phyloP scores from a whole-genome alignment of 331 rosid genomes.

The Pyrus hybrid region DNA sequence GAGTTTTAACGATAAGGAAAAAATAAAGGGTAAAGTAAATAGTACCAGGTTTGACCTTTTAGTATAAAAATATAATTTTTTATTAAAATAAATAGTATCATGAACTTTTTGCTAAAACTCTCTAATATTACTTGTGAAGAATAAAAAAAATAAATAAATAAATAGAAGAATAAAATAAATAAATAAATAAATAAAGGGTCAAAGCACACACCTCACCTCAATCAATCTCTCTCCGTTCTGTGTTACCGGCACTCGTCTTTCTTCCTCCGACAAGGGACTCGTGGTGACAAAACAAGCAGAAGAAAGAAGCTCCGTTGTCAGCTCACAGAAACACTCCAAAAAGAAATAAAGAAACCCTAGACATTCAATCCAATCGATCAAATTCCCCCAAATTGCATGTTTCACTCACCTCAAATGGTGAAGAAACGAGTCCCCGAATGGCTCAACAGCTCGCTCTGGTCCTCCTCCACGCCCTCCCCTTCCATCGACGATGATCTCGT shows the following conservation, averaged over 20 bases:
- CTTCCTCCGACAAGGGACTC: neutral
- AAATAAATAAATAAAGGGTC: no score
- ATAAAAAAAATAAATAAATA: no score
- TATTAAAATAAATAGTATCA: no score
- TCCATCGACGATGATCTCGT: slow-evolving; percentile 43
- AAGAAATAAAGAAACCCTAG: neutral
- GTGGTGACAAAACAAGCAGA: neutral
- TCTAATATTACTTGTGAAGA: no score
- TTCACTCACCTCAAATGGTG: slow-evolving; percentile 34
- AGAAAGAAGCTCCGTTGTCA: neutral
- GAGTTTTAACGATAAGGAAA: no score
- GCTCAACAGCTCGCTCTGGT: slow-evolving; percentile 97
- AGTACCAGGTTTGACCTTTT: no score
- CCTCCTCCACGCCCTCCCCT: slow-evolving; percentile 31
- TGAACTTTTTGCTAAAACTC: no score
- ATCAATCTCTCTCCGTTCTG: neutral
- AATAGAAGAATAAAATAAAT: no score
- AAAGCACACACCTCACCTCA: neutral
- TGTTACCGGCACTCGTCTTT: no score
- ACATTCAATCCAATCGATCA: neutral
- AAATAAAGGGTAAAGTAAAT: no score
- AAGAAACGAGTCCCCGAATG: slow-evolving; percentile 91
- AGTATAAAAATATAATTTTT: no score
- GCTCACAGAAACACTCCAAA: neutral
- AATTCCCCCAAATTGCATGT: neutral